Evolutionary conservation across 176 grass and related monocot species (phyloP), one percentile per base, ranked within the genome.

Genomic region (Elymus sibiricus): DNA sequence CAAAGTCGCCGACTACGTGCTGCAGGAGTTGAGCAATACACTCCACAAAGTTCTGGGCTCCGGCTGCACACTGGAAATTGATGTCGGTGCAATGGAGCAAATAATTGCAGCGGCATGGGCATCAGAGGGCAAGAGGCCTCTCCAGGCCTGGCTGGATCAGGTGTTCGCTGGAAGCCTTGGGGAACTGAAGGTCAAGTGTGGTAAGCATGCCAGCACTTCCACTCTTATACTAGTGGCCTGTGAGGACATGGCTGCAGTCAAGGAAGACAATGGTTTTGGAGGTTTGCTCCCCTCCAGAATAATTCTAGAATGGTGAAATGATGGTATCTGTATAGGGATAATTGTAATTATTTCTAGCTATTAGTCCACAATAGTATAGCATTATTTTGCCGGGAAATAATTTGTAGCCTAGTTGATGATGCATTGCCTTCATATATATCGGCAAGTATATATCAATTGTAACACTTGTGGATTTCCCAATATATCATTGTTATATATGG

Each of bases 261-360:
- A 91, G 65, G 89, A 86, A 51, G 82, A 87, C 0, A 62, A 91
- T 0, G 53, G 65, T 70, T 88, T 83, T 27, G 84, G 90, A 32
- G 38, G 39, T 61, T 68, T 96, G 7, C 92, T 99, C 55, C 94
- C 97, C 43, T 88, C 90, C 35, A 99, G 87, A 88, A 94, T 99
- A 70, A 87, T 85, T 79, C 27, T 96, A 70, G 88, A 87, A 76
- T 88, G 65, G 39, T 74, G 40, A 17, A 43, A 72, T 75, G 14
- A 67, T 85, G 76, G 28, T 83, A 70, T 63, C 27, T 74, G 80
- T 87, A 86, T 89, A 94, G 89, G 82, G 88, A 86, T 90, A 78
- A 47, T 42, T 95, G 92, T 94, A 95, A 94, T 91, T 95, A 92
- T 83, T 61, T 73, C 42, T 90, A 76, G 73, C 73, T 76, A 74